Conservation (phyloP, 2,329 filamentous ascomycete species). For the Albophoma yamanashiensis region DNA sequence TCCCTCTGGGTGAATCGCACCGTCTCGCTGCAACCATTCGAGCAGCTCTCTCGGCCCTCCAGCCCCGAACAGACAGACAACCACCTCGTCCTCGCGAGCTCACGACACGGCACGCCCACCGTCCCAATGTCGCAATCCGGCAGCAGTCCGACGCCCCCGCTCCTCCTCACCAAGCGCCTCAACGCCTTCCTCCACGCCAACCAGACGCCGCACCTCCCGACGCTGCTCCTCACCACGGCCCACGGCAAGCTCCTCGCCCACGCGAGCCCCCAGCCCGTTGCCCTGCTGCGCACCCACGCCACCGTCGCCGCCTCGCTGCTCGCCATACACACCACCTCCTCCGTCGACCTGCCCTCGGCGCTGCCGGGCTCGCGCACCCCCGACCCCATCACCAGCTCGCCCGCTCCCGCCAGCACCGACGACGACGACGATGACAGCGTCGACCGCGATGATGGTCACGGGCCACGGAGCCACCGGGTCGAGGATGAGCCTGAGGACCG, state of each 20-base stretch:
- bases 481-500: not conserved
- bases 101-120: not conserved
- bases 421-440: conserved; percentile 12
- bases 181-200: conserved; percentile 50
- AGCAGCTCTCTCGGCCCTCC: not conserved
- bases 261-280: conserved; percentile 43
- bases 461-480: conserved; percentile 10
- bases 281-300: conserved; percentile 49
- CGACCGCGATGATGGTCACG: conserved; percentile 8
- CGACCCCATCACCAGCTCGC: conserved; percentile 12
- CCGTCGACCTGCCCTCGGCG: conserved; percentile 28
- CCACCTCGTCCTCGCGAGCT: not conserved
- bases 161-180: conserved; percentile 56
- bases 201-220: conserved; percentile 45
- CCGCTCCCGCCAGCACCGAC: conserved; percentile 11
- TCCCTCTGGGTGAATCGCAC: not conserved
- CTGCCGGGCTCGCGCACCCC: conserved; percentile 24
- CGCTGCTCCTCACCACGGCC: conserved; percentile 47
- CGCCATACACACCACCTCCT: conserved; percentile 41
- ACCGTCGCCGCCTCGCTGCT: conserved; percentile 54
- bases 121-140: conserved; percentile 1
- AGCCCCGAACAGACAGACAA: not conserved
- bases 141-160: conserved; percentile 35
- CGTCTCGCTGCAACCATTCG: not conserved
- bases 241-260: conserved; percentile 55